phyloP scores from a whole-genome alignment of 176 grass and related monocot species.

The Triticum urartu region DNA sequence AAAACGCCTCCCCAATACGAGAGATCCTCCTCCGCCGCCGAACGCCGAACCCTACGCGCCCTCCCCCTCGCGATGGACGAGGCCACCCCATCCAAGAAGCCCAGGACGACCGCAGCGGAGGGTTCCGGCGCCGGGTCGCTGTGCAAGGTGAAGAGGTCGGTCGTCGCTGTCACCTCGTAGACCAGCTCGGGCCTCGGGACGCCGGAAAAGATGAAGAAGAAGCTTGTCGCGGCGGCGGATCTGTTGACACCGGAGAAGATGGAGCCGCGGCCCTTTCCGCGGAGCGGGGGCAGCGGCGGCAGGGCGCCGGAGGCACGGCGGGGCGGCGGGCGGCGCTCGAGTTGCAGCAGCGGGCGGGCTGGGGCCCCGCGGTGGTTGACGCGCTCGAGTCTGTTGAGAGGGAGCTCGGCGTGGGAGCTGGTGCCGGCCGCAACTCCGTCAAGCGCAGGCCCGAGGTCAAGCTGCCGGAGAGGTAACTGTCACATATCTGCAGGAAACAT shows the following conservation, averaged over 20 bases:
- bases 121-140: background rate
- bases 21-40: background rate
- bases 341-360: slow-evolving; percentile 22
- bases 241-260: slow-evolving; percentile 53
- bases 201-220: slow-evolving; percentile 27
- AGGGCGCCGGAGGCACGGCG: too few species aligned
- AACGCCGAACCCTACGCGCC: background rate
- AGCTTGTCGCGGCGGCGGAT: background rate
- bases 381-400: slow-evolving; percentile 45
- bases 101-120: background rate
- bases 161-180: background rate
- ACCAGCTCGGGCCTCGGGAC: background rate
- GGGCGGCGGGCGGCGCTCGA: slow-evolving; percentile 33
- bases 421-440: background rate
- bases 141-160: background rate
- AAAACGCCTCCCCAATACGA: too few species aligned
- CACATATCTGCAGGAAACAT: too few species aligned
- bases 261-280: slow-evolving; percentile 8
- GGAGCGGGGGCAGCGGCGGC: background rate
- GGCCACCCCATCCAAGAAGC: slow-evolving; percentile 25
- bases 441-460: slow-evolving; percentile 44
- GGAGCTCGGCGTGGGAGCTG: slow-evolving; percentile 34
- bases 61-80: background rate
- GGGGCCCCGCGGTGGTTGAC: background rate
- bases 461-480: slow-evolving; percentile 2